A percentile compares a stretch with the other conserved stretches of the same genome.
These are phyloP conservation scores for Zygnema circumcarinatum DNA, from an alignment of 139 green algal genomes.

Conservation along the genomic window DNA sequence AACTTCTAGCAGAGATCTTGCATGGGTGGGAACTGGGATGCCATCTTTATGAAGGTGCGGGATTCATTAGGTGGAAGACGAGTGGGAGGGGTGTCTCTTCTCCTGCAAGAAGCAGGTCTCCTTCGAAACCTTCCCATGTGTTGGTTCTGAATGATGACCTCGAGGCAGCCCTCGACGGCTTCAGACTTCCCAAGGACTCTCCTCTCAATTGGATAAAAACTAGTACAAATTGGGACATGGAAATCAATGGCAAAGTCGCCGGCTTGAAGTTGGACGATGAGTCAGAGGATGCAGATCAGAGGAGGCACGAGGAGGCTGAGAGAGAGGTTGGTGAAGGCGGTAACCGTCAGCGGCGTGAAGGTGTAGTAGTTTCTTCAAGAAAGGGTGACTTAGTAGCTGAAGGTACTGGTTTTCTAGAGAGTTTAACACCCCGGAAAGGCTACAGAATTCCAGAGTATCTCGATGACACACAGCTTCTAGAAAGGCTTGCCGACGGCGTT, in stretches of 20 bases:
- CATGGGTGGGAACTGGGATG: slow-evolving; percentile 20
- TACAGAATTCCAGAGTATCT: background rate
- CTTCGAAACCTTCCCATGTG: background rate
- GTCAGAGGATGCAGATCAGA: background rate
- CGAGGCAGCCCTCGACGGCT: background rate
- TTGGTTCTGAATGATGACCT: background rate
- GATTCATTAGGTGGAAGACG: background rate
- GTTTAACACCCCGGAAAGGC: background rate
- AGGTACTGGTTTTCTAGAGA: background rate
- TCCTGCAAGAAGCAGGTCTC: background rate
- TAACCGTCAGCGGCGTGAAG: background rate
- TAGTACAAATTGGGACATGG: background rate
- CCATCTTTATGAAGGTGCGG: slow-evolving; percentile 5
- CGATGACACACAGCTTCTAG: background rate
- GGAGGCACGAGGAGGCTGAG: too few relatives aligned
- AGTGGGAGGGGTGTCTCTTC: background rate
- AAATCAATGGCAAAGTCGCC: background rate
- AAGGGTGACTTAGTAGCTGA: background rate
- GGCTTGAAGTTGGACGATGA: background rate
- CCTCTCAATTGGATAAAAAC: background rate
- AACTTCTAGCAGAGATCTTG: slow-evolving; percentile 50
- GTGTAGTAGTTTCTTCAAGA: background rate
- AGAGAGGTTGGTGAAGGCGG: too few relatives aligned
- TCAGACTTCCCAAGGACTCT: slow-evolving; percentile 7
- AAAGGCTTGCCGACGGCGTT: background rate